phyloP scores from a whole-genome alignment of 1,139 yeast species.

The Hanseniaspora gamundiae region DNA sequence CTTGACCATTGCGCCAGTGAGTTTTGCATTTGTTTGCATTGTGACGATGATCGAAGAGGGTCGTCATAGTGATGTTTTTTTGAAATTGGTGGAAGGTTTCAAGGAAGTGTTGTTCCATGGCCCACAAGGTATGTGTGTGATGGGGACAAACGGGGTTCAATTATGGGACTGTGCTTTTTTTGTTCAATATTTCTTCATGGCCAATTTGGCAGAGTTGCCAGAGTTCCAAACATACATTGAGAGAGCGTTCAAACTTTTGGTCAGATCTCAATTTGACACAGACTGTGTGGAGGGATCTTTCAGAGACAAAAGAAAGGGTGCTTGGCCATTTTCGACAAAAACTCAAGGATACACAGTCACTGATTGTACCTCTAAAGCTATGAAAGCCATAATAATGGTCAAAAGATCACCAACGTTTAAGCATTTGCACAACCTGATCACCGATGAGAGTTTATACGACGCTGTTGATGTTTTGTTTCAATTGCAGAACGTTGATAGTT shows the following conservation, averaged over 20 bases:
- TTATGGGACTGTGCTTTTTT: constrained; percentile 95
- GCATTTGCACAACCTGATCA: constrained; percentile 38
- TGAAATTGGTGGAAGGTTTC: constrained; percentile 45
- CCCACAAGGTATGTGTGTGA: constrained; percentile 80
- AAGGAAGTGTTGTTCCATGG: constrained; percentile 76
- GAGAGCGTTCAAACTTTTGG: constrained; percentile 56
- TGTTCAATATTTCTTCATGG: constrained; percentile 67
- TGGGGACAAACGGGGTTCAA: constrained; percentile 98
- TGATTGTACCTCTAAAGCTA: constrained; percentile 94
- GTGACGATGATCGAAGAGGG: constrained; percentile 67
- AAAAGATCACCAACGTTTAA: constrained; percentile 46
- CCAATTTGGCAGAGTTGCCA: constrained; percentile 65
- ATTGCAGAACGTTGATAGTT: constrained; percentile 66
- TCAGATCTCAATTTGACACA: constrained; percentile 74
- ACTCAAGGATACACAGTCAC: constrained; percentile 94
- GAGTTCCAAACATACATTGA: constrained; percentile 53
- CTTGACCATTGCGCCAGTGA: constrained; percentile 88
- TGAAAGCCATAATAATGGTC: constrained; percentile 90
- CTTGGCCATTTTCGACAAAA: constrained; percentile 94
- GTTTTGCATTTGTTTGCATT: constrained; percentile 71
- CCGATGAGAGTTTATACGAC: constrained; percentile 41
- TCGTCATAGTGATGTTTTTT: constrained; percentile 46
- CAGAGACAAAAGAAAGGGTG: constrained; percentile 81
- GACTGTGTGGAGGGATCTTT: constrained; percentile 70
- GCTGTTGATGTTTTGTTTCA: constrained; percentile 62